Conservation (phyloP, 129 eudicot genomes). For the Pseudognaphalium luteoalbum region DNA sequence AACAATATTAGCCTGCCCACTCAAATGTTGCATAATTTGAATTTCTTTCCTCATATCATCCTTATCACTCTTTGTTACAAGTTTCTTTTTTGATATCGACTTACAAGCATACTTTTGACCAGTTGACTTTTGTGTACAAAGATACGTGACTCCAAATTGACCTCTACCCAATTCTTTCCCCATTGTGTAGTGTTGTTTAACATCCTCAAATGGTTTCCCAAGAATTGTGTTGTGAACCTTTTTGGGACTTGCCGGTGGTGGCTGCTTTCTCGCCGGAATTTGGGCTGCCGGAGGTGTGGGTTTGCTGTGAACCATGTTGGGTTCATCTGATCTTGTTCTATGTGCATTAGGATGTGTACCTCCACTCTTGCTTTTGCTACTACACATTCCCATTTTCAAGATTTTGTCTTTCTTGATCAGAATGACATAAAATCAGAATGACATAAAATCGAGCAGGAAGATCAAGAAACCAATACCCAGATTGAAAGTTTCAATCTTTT, state of each 20-base stretch:
- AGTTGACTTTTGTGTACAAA: slow-evolving; percentile 53
- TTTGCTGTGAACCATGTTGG: slow-evolving; percentile 46
- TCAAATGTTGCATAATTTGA: slow-evolving; percentile 91
- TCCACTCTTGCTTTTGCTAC: slow-evolving; percentile 47
- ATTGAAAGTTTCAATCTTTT: slow-evolving; percentile 4
- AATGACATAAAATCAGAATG: slow-evolving; percentile 10
- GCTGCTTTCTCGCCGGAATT: slow-evolving; percentile 32
- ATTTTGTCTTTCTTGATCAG: slow-evolving; percentile 13
- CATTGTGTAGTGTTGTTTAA: slow-evolving; percentile 58
- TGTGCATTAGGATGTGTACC: slow-evolving; percentile 24
- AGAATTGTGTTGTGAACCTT: slow-evolving; percentile 58
- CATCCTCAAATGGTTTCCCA: slow-evolving; percentile 78
- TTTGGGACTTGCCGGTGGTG: slow-evolving; percentile 45
- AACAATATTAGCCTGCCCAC: slow-evolving; percentile 88
- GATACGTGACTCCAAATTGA: slow-evolving; percentile 85
- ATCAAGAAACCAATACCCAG: slow-evolving; percentile 5
- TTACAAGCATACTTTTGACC: slow-evolving; percentile 75
- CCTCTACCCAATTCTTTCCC: slow-evolving; percentile 92
- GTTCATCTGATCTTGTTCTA: slow-evolving; percentile 31
- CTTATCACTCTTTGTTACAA: slow-evolving; percentile 69
- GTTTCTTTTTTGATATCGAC: slow-evolving; percentile 82
- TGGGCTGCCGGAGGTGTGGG: slow-evolving; percentile 52
- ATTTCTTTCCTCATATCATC: slow-evolving; percentile 88
- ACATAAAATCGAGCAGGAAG: background rate
- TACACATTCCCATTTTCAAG: slow-evolving; percentile 55